A percentile compares a stretch with the other conserved stretches of the same genome.
Evolutionary conservation across 2,329 filamentous ascomycete species (phyloP).

Genomic region (Sporothrix inflata): DNA sequence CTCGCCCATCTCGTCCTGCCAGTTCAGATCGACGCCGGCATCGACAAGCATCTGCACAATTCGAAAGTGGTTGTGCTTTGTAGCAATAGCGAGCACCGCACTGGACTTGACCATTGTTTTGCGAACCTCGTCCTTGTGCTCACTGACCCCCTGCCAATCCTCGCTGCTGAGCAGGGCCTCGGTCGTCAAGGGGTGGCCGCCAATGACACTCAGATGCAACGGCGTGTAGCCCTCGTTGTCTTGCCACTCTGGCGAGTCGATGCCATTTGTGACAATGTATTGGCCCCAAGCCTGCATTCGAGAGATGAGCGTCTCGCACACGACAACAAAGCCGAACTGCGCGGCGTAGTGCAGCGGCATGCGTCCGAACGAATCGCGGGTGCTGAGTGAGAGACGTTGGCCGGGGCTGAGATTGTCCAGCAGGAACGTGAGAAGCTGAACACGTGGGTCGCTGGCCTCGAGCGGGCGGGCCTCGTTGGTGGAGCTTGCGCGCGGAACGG

Average conservation of each 20-base stretch:
- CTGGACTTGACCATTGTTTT: slow-evolving; percentile 79
- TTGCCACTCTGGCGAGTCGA: slow-evolving; percentile 87
- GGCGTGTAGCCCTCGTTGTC: slow-evolving; percentile 90
- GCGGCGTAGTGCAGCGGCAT: slow-evolving; percentile 91
- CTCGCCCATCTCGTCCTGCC: slow-evolving; percentile 86
- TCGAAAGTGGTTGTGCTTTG: slow-evolving; percentile 79
- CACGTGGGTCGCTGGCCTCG: slow-evolving; percentile 71
- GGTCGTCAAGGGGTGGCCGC: slow-evolving; percentile 86
- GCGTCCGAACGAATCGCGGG: slow-evolving; percentile 77
- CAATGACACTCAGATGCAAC: slow-evolving; percentile 88
- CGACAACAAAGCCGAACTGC: slow-evolving; percentile 90
- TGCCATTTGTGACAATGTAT: slow-evolving; percentile 81
- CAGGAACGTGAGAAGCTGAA: slow-evolving; percentile 65
- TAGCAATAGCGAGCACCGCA: slow-evolving; percentile 83
- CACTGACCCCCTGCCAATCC: slow-evolving; percentile 68
- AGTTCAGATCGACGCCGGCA: slow-evolving; percentile 90
- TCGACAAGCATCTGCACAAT: slow-evolving; percentile 89
- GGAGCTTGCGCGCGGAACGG: slow-evolving; percentile 63
- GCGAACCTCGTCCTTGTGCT: slow-evolving; percentile 65
- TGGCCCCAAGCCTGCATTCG: slow-evolving; percentile 88
- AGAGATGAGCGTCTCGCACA: slow-evolving; percentile 84
- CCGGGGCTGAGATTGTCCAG: slow-evolving; percentile 69
- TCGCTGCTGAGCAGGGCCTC: slow-evolving; percentile 79
- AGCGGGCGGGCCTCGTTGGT: slow-evolving; percentile 70
- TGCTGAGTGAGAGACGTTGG: slow-evolving; percentile 69